Evolutionary conservation across 2,329 filamentous ascomycete species (phyloP).

Genomic region (Cladosporium austrohemisphaericum): DNA sequence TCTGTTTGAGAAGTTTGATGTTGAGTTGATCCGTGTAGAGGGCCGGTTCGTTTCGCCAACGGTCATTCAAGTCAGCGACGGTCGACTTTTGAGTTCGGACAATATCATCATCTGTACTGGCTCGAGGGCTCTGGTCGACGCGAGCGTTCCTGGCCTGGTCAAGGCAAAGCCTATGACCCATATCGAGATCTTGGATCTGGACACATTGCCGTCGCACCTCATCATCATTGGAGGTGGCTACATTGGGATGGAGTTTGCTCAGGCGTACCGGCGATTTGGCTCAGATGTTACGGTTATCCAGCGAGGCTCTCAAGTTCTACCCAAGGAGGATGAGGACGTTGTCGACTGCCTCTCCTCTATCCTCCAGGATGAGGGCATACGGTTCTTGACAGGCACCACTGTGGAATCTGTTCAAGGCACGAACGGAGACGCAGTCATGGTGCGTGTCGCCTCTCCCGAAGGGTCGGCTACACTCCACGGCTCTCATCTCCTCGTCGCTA

Average conservation of each 20-base stretch:
- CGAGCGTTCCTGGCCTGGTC: conserved; percentile 3
- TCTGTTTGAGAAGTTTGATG: background rate
- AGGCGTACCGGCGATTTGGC: conserved; percentile 13
- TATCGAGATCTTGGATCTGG: conserved; percentile 6
- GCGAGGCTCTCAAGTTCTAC: background rate
- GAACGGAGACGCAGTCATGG: background rate
- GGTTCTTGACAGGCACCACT: background rate
- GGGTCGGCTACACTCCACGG: background rate
- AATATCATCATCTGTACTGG: conserved; percentile 13
- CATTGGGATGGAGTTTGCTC: conserved; percentile 14
- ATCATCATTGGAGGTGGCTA: conserved; percentile 17
- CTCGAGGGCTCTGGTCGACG: conserved; percentile 5
- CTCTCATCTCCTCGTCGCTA: conserved; percentile 14
- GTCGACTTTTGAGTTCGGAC: background rate
- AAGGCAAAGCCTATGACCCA: conserved; percentile 13
- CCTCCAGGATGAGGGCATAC: background rate
- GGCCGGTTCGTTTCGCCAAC: background rate
- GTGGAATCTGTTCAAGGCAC: background rate
- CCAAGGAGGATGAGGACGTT: conserved; percentile 13
- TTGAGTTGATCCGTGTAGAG: background rate
- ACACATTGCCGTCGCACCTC: conserved; percentile 11
- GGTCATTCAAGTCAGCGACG: background rate
- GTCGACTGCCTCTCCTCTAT: background rate
- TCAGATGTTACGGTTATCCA: conserved; percentile 9
- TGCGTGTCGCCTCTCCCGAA: background rate